Evolutionary conservation across 2,329 filamentous ascomycete genomes (phyloP).

Genomic region (Immersiporthe knoxdaviesiana): DNA sequence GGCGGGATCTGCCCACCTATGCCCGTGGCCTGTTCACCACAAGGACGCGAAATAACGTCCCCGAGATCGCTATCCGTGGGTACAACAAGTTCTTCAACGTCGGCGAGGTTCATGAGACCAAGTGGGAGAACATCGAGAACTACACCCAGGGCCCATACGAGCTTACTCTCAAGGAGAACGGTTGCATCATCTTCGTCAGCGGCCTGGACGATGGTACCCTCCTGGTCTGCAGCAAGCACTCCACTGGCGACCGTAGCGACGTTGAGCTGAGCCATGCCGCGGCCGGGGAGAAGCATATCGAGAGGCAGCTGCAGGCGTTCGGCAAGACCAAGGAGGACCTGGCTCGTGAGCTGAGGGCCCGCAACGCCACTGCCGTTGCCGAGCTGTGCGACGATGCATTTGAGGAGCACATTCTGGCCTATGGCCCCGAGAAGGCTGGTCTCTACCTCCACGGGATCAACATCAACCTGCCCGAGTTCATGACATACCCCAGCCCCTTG

Average conservation of each 20-base stretch:
- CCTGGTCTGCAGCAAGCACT: conserved; percentile 98
- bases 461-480: conserved; percentile 89
- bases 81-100: conserved; percentile 99
- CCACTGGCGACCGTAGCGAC: conserved; percentile 79
- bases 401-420: conserved; percentile 94
- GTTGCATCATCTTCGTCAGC: conserved; percentile 98
- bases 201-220: conserved; percentile 87
- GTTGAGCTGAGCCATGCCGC: conserved; percentile 77
- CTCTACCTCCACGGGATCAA: conserved; percentile 97
- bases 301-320: conserved; percentile 74
- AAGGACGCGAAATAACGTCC: conserved; percentile 61
- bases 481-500: conserved; percentile 79
- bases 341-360: conserved; percentile 71
- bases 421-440: conserved; percentile 79
- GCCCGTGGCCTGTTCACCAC: conserved; percentile 95
- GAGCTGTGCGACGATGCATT: conserved; percentile 96
- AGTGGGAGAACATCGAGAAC: conserved; percentile 77
- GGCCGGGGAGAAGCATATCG: conserved; percentile 80
- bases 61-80: conserved; percentile 83
- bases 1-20: conserved; percentile 81
- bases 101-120: conserved; percentile 77
- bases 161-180: conserved; percentile 95
- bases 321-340: conserved; percentile 81
- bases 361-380: conserved; percentile 93
- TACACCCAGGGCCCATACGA: conserved; percentile 89